Evolutionary conservation across 805 yeast genomes (phyloP), one percentile per base, ranked within the genome.

Genomic region (Cyberlindnera euphorbiiphila): DNA sequence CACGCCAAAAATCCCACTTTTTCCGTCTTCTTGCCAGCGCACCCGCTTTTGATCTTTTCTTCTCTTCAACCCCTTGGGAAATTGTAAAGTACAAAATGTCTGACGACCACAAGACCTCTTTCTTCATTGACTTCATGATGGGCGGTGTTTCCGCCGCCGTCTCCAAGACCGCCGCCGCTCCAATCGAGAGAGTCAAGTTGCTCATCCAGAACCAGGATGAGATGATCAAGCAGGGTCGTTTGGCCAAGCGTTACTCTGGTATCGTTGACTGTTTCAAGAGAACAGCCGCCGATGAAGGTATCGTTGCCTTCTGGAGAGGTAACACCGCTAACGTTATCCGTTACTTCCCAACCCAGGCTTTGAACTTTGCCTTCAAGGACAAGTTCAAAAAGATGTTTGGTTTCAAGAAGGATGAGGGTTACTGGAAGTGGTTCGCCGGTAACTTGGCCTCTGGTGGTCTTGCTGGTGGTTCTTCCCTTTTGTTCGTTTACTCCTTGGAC

Each of bases 101-200:
- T 51, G 60, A 55, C n/a, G n/a, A n/a, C 38, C 62, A 63, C 46
- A 58, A 62, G 48, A 66, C 79, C 45, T 62, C 67, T 56, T 76
- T 76, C 66, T 58, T 69, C 57, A 59, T 72, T 62, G 84, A 80
- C 66, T 85, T 85, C 78, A 62, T 85, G 72, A 87, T 89, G 96
- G 96, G 96, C 73, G 96, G 96, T 87, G 94, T 88, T 58, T 87
- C 96, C 74, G 96, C 96, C 74, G 96, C 96, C 63, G 89, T 88
- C 73, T 84, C 96, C 57, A 88, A 88, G 81, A 88, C 96, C 51
- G 96, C 94, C 51, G 96, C 96, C 62, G 94, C 96, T 60, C 96
- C 96, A 69, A 87, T 87, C 65, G 96, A 87, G 76, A 83, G 97
- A 77, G 96, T 88, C 66, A 88, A 88, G 78, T 77, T 88, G 61